Evolutionary conservation across 192 early-diverging fungal species (phyloP), one percentile per base, ranked within the genome.

Genomic region (Dissophora ornata): DNA sequence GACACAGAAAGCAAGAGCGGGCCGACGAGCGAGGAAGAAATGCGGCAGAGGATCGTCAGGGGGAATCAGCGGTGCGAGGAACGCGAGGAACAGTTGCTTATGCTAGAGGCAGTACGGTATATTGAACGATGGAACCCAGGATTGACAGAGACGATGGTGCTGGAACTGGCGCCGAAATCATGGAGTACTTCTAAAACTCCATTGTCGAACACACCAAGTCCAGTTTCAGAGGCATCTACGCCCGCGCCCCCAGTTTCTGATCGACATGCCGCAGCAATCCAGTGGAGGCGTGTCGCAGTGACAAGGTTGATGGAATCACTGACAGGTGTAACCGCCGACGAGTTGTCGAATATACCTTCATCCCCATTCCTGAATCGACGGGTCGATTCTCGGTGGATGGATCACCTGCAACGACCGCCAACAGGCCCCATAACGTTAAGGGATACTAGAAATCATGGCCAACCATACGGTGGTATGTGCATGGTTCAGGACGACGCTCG

Each of bases 401-500:
- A 62, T 3, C 26, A 51, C 33, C 51, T 67, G 24, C 58, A 77
- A 45, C 51, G 42, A 33, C 22, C 63, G 49, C 34, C 41, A 21
- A 29, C 11, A 12, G 0, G 26, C 9, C 50, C 34, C 30, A 22
- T 58, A 1, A 22, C 33, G 33, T 52, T 28, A 6, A 49, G 52
- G 15, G 19, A 40, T 26, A 19, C 15, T 11, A 28, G 16, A 13
- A 25, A 22, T 9, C 52, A 4, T 5, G 9, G 2, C 8, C 30
- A 52, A 11, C 24, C 44, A 0, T 25, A 41, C 2, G 52, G 41
- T 9, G 53, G 60, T 4, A 63, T 62, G 45, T 12, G 33, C 26
- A 56, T 50, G 54, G 59, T 71, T 1, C 64, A 67, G 38, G 73
- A 77, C 30, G 73, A 77, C 36, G 52, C 58, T n/a, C 63, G 73